Base-by-base conservation (phyloP, 495 filamentous ascomycete species). In the Trichoderma reesei region DNA sequence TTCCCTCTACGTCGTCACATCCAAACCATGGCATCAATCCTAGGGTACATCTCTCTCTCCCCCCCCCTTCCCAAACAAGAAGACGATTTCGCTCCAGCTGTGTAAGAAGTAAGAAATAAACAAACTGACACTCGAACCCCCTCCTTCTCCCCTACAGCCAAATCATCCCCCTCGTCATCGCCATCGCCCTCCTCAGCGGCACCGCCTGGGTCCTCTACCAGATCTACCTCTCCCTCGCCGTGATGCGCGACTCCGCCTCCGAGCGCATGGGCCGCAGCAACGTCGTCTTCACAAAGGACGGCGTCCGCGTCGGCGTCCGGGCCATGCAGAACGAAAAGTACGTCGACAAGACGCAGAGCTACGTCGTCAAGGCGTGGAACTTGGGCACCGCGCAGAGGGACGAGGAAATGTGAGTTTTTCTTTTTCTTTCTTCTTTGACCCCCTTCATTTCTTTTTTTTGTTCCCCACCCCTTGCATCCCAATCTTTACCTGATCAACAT, bases 241-340 rank as follows among this genome's bases (percentile, higher is more conserved):
- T 90, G 69, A 86, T 96, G 66, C 81, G 85, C 65, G 78, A 83
- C 61, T 82, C 83, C 63, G 88, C 90, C 36, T 81, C 78, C 42
- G 77, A 86, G 70, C 87, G 88, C 71, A 89, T 97, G 86, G 88
- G 90, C 78, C 83, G 85, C 73, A 89, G 89, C 77, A 86, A 96
- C 71, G 80, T 96, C 36, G 76, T 83, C 38, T 86, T 95, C 72
- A 87, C 89, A 38, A 92, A 88, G 73, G 91, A 95, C 66, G 92
- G 92, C 14, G 77, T 93, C 78, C 88, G 85, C 69, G 89, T 97
- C 48, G 85, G 85, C 20, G 86, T 96, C 59, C 89, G 88, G 78
- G 83, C 93, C 65, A 68, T 91, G 34, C 78, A 80, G 61, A 82
- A 84, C 65, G 92, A 96, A 82, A 82, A 83, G 31, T 92, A 95